Evolutionary conservation across 163 green algal species (phyloP), one percentile per base, ranked within the genome.

Genomic region (Scenedesmus sp.): DNA sequence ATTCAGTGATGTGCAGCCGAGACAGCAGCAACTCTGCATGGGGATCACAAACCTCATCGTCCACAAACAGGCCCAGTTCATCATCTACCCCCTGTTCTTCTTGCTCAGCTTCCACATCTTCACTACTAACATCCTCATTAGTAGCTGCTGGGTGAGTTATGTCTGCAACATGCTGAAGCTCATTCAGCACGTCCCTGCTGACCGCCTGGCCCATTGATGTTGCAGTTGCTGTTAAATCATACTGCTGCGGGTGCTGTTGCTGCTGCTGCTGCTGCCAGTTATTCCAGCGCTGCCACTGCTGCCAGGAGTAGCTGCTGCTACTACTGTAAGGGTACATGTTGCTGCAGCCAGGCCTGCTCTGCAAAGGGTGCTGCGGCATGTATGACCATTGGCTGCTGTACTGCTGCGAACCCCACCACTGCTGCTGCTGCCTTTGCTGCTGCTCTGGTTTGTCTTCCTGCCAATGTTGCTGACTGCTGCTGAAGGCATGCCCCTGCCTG

Each of bases 351-450:
- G 65, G 85, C 33, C 43, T 88, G 84, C 79, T 91, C 80, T 90
- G 85, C 81, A 51, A 70, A 70, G 44, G 43, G 51, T 86, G 88
- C 56, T 87, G 87, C 87, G 33, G 51, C 80, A 87, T 30, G 22
- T 85, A 9, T 44, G 37, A 4, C 37, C 46, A n/a, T 59, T 46
- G 26, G 13, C 35, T 56, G 46, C 40, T 51, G n/a, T 84, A 84
- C 42, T 84, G 46, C 79, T 35, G 18, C 43, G 20, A 46, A 20
- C 26, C 46, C 70, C 46, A 51, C n/a, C 65, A 12, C 24, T 79
- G 53, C 70, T 78, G 86, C 85, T 90, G 85, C 68, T 89, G 20
- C 26, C 73, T 35, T 33, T 56, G 70, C 33, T 90, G 68, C 68
- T 89, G 85, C 46, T 68, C 26, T 33, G 16, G 26, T 10, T 44